Percentiles rank a stretch among this genome's conserved stretches.
These are phyloP conservation scores for Didymella pomorum DNA, from an alignment of 2,329 filamentous ascomycete genomes.

Conservation along the genomic window DNA sequence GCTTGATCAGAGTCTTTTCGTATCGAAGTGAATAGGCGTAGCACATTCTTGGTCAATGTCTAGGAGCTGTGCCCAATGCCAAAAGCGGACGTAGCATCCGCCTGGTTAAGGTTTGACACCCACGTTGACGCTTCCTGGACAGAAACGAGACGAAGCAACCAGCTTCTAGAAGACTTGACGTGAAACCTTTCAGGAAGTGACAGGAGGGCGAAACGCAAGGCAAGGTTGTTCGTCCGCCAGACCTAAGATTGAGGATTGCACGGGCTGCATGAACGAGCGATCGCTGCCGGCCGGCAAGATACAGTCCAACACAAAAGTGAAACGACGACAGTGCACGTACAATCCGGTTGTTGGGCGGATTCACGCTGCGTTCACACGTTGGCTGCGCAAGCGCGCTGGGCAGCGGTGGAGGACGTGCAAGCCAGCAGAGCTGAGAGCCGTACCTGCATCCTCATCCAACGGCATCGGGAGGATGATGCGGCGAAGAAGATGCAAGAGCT, in stretches of 20 bases:
- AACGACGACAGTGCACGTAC: slow-evolving; percentile 31
- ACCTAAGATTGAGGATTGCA: slow-evolving; percentile 31
- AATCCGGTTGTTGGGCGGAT: slow-evolving; percentile 16
- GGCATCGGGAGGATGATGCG: slow-evolving; percentile 7
- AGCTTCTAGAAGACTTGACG: slow-evolving; percentile 42
- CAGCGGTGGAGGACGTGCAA: slow-evolving; percentile 8
- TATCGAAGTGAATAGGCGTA: slow-evolving; percentile 19
- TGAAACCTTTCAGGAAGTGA: slow-evolving; percentile 42
- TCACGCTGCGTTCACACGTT: slow-evolving; percentile 22
- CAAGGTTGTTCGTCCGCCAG: slow-evolving; percentile 28
- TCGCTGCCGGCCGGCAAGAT: slow-evolving; percentile 22
- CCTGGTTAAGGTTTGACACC: slow-evolving; percentile 32
- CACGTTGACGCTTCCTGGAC: slow-evolving; percentile 31
- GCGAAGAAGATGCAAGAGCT: slow-evolving; percentile 18
- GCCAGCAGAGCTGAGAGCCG: slow-evolving; percentile 19
- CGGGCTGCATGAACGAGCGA: slow-evolving; percentile 39
- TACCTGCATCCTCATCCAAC: slow-evolving; percentile 15
- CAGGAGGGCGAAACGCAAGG: slow-evolving; percentile 31
- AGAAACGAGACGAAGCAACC: slow-evolving; percentile 21
- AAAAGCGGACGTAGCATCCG: slow-evolving; percentile 27
- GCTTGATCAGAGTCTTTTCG: slow-evolving; percentile 15
- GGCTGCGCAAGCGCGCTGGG: slow-evolving; percentile 13
- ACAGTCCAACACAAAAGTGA: slow-evolving; percentile 29
- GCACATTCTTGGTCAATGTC: slow-evolving; percentile 24
- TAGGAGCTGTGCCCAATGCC: slow-evolving; percentile 22